Conservation (phyloP, 23 red algal genomes). For the Gracilaria gracilis region DNA sequence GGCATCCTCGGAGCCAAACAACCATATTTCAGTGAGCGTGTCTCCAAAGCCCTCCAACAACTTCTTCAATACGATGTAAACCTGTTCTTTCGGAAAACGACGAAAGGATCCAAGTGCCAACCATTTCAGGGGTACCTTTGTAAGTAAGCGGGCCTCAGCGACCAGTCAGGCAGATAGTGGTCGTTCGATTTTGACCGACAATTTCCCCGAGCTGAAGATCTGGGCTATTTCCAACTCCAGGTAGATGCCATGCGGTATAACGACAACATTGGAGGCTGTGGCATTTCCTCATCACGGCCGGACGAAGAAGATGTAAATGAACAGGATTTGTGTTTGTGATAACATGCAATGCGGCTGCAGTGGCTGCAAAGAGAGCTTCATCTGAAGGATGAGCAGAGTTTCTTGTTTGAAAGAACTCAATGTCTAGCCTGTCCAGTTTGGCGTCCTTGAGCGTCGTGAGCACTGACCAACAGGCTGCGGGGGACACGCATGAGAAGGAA, state of each 20-base stretch:
- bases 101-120: constrained; percentile 8
- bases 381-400: not conserved
- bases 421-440: too few species aligned
- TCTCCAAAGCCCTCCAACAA: constrained; percentile 7
- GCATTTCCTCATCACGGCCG: not conserved
- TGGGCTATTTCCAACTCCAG: constrained; percentile 15
- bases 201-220: constrained; percentile 15
- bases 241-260: constrained; percentile 14
- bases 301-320: constrained; percentile 22
- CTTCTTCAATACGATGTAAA: constrained; percentile 1
- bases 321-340: not conserved
- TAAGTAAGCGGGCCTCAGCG: not conserved
- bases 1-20: constrained; percentile 7
- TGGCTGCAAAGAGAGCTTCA: not conserved
- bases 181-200: constrained; percentile 6
- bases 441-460: too few species aligned
- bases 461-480: not conserved
- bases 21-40: constrained; percentile 6
- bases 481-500: not conserved
- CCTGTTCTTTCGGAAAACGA: not conserved
- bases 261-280: not conserved
- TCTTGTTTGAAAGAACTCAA: constrained; percentile 14
- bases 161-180: not conserved
- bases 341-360: not conserved
- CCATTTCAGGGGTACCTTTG: constrained; percentile 10